Base-by-base conservation (phyloP, 768 basidiomycete species). In the Trametes elegans region DNA sequence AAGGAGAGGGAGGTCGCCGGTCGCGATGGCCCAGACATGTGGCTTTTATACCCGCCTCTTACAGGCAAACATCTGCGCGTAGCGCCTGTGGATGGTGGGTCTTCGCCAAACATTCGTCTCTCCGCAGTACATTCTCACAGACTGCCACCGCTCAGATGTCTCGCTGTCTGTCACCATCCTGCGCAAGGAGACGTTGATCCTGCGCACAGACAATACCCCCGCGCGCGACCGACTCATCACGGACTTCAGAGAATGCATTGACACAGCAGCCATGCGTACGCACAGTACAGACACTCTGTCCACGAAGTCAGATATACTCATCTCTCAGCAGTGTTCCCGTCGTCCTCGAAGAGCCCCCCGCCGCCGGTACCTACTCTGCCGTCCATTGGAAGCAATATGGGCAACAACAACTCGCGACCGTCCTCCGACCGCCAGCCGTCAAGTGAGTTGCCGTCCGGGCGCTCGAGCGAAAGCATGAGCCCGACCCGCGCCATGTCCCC, bases 21-120 rank as follows among this genome's bases (percentile, higher is more conserved):
- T 11, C 71, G 75, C 28, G 81, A 83, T 54, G 83, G 83, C 10
- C 79, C 86, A 5, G 93, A 97, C 66, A 88, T 96, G 86, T 91
- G 85, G 84, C 75, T 99, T 41, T 83, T 87, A 61, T 99, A 97
- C 74, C 97, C 97, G 16, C 97, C 97, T 5, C 74, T 99, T 29
- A 88, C 97, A 11, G 96, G 94, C 5, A 98, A 96, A 68, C 94
- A 97, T 63, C 76, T 99, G 49, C 79, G 80, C 55, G 86, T 90
- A 3, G 74, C 75, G 8, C 85, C 85, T 59, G 76, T 81, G 3
- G 74, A 75, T 52, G 84, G 78, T 31, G 56, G 53, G 81, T 71
- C n/a, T 24, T 42, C 40, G 27, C n/a, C 11, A 16, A 8, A 16
- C 48, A 21, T 10, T 35, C 19, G 14, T 7, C 26, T 8, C n/a